phyloP scores from a whole-genome alignment of 1,139 yeast species.

The Candida tetrigidarum region DNA sequence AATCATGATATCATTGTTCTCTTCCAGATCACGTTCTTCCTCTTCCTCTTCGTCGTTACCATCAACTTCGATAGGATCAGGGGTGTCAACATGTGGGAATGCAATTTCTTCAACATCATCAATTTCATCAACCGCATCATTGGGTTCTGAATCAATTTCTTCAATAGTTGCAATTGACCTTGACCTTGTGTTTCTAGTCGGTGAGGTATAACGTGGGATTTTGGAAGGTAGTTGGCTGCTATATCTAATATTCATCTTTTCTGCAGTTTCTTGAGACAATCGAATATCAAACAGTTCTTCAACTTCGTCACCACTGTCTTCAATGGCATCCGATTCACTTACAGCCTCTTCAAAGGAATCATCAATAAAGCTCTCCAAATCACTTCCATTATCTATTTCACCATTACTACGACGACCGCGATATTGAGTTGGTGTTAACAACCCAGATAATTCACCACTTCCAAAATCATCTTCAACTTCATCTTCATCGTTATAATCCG shows the following conservation, averaged over 20 bases:
- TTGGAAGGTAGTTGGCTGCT: constrained; percentile 4
- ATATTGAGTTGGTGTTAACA: constrained; percentile 42
- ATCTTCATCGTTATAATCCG: constrained; percentile 1
- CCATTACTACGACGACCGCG: constrained; percentile 21
- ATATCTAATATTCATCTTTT: constrained; percentile 31
- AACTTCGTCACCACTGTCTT: constrained; percentile 23
- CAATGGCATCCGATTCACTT: constrained; percentile 5
- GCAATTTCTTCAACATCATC: constrained; percentile 8
- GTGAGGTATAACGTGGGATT: not conserved
- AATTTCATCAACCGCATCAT: not conserved
- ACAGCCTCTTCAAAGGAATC: constrained; percentile 8
- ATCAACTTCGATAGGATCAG: constrained; percentile 5
- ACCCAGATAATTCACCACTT: constrained; percentile 42
- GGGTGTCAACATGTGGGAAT: not conserved
- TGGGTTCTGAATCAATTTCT: constrained; percentile 6
- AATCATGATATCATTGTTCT: constrained; percentile 31
- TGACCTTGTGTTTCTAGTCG: not conserved
- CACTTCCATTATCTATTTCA: constrained; percentile 26
- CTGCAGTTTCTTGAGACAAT: constrained; percentile 23
- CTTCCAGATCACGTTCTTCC: constrained; percentile 21
- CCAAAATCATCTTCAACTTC: constrained; percentile 49
- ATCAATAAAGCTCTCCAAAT: constrained; percentile 42
- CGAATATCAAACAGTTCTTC: constrained; percentile 32
- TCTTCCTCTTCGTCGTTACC: constrained; percentile 18
- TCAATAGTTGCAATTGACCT: constrained; percentile 3